A percentile compares a stretch with the other conserved stretches of the same genome.
Conservation (phyloP, 2,329 filamentous ascomycete species). For the Apiospora kogelbergensis region DNA sequence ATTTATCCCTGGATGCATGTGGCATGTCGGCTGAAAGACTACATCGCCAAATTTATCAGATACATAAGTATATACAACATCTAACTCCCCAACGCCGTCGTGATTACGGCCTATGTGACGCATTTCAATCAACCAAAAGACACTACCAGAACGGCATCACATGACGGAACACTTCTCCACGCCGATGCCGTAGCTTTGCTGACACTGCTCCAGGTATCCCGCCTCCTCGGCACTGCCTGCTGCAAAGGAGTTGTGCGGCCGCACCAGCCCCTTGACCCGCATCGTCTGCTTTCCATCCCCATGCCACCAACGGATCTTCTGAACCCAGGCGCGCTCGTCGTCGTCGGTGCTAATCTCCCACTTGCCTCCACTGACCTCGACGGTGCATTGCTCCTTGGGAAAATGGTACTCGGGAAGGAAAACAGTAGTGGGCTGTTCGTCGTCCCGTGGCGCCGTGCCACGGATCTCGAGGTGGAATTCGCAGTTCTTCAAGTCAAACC, state of each 20-base stretch:
- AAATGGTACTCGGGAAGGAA: slow-evolving; percentile 94
- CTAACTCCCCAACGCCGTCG: background rate
- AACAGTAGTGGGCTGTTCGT: slow-evolving; percentile 74
- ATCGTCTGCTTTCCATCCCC: slow-evolving; percentile 79
- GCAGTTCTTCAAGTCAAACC: slow-evolving; percentile 80
- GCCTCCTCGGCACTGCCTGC: slow-evolving; percentile 68
- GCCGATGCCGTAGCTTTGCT: slow-evolving; percentile 46
- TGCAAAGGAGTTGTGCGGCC: slow-evolving; percentile 56
- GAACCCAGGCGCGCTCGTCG: slow-evolving; percentile 66
- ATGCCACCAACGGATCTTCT: slow-evolving; percentile 92
- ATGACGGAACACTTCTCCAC: slow-evolving; percentile 52
- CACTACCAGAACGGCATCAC: slow-evolving; percentile 34
- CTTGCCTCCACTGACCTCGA: slow-evolving; percentile 81
- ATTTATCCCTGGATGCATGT: background rate
- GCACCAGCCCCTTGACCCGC: slow-evolving; percentile 71
- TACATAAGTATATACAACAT: too few relatives aligned
- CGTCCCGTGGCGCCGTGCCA: slow-evolving; percentile 56
- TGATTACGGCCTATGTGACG: background rate
- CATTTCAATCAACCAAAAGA: background rate
- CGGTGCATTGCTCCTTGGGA: slow-evolving; percentile 67
- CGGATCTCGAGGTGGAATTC: slow-evolving; percentile 72
- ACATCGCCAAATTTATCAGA: too few relatives aligned
- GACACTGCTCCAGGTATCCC: slow-evolving; percentile 74
- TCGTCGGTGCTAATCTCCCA: slow-evolving; percentile 82
- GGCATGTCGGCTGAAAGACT: too few relatives aligned